phyloP scores from a whole-genome alignment of 2,329 filamentous ascomycete species.

The Arthrobotrys iridis region DNA sequence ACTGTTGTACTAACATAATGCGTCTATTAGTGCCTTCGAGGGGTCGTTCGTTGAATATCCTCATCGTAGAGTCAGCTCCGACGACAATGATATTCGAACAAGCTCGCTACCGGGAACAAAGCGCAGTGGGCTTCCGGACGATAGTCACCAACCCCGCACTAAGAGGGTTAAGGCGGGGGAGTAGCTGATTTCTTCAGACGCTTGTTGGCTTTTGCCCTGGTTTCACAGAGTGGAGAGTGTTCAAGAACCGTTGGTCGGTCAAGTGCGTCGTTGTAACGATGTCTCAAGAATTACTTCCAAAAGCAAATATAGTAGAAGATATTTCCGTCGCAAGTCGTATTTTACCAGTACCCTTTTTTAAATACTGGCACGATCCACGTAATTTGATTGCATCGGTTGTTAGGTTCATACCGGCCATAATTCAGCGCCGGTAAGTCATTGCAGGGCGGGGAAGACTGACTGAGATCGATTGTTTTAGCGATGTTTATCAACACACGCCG shows the following conservation, averaged over 20 bases:
- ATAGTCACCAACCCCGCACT: slow-evolving; percentile 72
- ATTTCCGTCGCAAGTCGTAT: too few species aligned
- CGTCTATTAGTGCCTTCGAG: slow-evolving; percentile 70
- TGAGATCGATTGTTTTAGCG: too few species aligned
- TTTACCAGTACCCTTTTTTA: too few species aligned
- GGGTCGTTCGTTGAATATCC: slow-evolving; percentile 89
- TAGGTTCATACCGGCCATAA: not conserved
- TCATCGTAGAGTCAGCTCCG: slow-evolving; percentile 85
- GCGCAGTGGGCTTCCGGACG: slow-evolving; percentile 83
- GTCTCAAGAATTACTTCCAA: too few species aligned
- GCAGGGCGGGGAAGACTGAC: too few species aligned
- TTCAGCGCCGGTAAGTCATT: too few species aligned
- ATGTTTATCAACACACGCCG: not conserved
- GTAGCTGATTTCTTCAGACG: not conserved
- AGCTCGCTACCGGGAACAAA: slow-evolving; percentile 91
- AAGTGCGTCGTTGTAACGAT: not conserved
- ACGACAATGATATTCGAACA: slow-evolving; percentile 95
- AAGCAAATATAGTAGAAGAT: not conserved
- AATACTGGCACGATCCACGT: too few species aligned
- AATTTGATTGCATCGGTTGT: too few species aligned
- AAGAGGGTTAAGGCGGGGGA: slow-evolving; percentile 71
- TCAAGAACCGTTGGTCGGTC: not conserved
- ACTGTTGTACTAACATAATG: not conserved
- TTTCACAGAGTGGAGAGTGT: not conserved
- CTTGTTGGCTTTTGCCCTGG: not conserved